A percentile compares a stretch with the other conserved stretches of the same genome.
These are phyloP conservation scores for Solanum peruvianum DNA, from an alignment of 257 asterid species.

Conservation along the genomic window DNA sequence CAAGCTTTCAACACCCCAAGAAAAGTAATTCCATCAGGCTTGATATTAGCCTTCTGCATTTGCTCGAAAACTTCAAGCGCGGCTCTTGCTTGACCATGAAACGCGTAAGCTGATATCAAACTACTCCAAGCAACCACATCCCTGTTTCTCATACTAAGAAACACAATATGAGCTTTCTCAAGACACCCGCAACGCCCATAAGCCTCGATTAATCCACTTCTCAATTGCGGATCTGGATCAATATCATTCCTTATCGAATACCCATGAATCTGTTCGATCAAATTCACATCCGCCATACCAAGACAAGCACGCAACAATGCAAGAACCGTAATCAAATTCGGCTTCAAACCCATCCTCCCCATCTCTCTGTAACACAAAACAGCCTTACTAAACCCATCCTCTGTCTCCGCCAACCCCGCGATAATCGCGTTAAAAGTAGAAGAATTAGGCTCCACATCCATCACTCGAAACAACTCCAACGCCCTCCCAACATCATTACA, in stretches of 20 bases:
- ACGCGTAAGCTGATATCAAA: constrained; percentile 32
- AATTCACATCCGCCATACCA: constrained; percentile 16
- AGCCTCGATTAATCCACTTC: constrained; percentile 36
- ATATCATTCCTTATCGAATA: constrained; percentile 20
- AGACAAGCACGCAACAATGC: constrained; percentile 30
- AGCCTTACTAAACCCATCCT: constrained; percentile 19
- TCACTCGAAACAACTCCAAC: constrained; percentile 15
- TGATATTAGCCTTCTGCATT: constrained; percentile 28
- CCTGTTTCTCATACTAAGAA: constrained; percentile 14
- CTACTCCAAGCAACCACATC: constrained; percentile 49
- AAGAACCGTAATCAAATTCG: constrained; percentile 26
- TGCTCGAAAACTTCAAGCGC: constrained; percentile 18
- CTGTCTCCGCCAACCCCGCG: constrained; percentile 18
- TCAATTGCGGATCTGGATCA: constrained; percentile 18
- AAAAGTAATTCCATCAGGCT: constrained; percentile 33
- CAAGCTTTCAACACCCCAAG: constrained; percentile 42
- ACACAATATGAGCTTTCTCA: constrained; percentile 14
- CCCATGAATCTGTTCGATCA: constrained; percentile 32
- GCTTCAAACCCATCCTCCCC: constrained; percentile 15
- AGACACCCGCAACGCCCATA: constrained; percentile 43
- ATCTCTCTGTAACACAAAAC: constrained; percentile 22
- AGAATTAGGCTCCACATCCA: constrained; percentile 25
- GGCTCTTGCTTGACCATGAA: constrained; percentile 23
- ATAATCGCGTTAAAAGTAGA: constrained; percentile 31
- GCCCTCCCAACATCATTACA: constrained; percentile 15